Evolutionary conservation across 176 grass and related monocot genomes (phyloP).

Genomic region (Thinopyrum elongatum): DNA sequence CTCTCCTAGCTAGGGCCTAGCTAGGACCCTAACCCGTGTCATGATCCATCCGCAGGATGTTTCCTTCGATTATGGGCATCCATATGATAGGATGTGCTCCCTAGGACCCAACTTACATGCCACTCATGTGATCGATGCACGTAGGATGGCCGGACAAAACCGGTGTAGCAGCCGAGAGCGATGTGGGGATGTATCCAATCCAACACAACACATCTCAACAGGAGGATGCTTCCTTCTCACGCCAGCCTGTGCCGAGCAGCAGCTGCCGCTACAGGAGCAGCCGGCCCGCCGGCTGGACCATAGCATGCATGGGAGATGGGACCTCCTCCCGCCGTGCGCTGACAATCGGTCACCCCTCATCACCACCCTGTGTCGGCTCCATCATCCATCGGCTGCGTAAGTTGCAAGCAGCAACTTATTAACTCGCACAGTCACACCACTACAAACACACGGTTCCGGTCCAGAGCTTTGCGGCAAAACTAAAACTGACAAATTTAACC

Average conservation of each 20-base stretch:
- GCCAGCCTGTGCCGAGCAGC: neutral
- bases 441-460: neutral
- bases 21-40: too few species aligned
- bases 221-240: conserved; percentile 45
- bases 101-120: conserved; percentile 9
- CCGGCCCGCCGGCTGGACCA: neutral
- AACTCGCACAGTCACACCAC: neutral
- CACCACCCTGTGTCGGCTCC: conserved; percentile 21
- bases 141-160: neutral
- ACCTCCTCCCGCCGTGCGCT: neutral
- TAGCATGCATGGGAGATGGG: conserved; percentile 6
- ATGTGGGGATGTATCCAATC: neutral
- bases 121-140: neutral
- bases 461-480: too few species aligned
- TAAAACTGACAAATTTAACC: too few species aligned
- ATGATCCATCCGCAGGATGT: neutral
- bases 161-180: conserved; percentile 2
- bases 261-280: neutral
- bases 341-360: conserved; percentile 20
- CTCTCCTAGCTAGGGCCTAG: too few species aligned
- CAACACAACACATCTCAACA: neutral
- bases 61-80: too few species aligned
- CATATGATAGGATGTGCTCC: neutral
- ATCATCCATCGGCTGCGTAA: neutral
- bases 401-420: conserved; percentile 12